These are phyloP conservation scores for Pseudogymnoascus sp. DNA, from an alignment of 2,329 filamentous ascomycete species.

Conservation along the genomic window DNA sequence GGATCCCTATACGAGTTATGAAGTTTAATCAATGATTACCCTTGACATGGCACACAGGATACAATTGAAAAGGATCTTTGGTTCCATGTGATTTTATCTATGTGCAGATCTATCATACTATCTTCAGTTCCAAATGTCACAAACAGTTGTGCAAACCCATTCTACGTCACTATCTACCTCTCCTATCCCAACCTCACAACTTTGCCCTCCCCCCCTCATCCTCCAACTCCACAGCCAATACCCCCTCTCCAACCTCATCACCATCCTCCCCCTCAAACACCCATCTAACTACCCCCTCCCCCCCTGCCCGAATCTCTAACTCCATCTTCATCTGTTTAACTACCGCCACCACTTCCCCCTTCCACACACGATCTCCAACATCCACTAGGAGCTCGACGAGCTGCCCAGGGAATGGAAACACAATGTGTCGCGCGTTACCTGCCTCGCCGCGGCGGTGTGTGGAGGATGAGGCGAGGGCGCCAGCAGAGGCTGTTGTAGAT, in stretches of 20 bases:
- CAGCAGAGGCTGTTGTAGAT: constrained; percentile 39
- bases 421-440: constrained; percentile 43
- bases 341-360: constrained; percentile 49
- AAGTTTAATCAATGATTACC: not conserved
- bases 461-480: constrained; percentile 41
- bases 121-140: not conserved
- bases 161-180: not conserved
- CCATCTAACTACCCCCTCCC: constrained; percentile 21
- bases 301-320: constrained; percentile 45
- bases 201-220: not conserved
- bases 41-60: not conserved
- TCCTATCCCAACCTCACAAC: not conserved
- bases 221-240: constrained; percentile 17
- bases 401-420: constrained; percentile 51
- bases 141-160: not conserved
- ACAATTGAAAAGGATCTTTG: not conserved
- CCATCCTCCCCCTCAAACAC: constrained; percentile 24
- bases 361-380: constrained; percentile 40
- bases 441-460: constrained; percentile 43
- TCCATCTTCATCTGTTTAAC: constrained; percentile 66
- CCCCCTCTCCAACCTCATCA: constrained; percentile 23
- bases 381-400: constrained; percentile 52
- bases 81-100: not conserved
- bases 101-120: not conserved
- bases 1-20: not conserved